These are phyloP conservation scores for Elaeis guineensis DNA, from an alignment of 176 grass and related monocot genomes.

Conservation along the genomic window DNA sequence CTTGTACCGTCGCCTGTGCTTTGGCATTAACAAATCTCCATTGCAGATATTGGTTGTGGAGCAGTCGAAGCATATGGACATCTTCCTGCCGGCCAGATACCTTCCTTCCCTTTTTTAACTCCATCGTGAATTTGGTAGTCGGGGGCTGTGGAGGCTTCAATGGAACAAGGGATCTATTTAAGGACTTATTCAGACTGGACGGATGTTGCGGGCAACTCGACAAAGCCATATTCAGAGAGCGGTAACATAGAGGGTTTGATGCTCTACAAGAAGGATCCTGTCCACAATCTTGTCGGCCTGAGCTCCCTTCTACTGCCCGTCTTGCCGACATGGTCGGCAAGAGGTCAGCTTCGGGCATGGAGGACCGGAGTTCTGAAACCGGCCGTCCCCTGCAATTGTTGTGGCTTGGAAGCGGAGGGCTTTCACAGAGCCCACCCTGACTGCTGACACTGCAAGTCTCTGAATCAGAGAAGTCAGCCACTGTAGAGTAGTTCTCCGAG, in stretches of 20 bases:
- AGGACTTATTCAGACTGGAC: constrained; percentile 8
- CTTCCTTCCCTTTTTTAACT: constrained; percentile 54
- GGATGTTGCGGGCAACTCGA: constrained; percentile 24
- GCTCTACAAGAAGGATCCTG: constrained; percentile 22
- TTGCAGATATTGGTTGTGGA: constrained; percentile 56
- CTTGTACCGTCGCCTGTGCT: constrained; percentile 22
- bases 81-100: constrained; percentile 45
- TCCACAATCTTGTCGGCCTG: neutral
- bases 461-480: constrained; percentile 41
- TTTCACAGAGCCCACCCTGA: constrained; percentile 38
- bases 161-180: constrained; percentile 12
- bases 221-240: constrained; percentile 62
- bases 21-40: constrained; percentile 61
- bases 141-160: constrained; percentile 63
- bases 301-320: neutral
- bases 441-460: constrained; percentile 39
- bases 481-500: constrained; percentile 33
- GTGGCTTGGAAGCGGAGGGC: constrained; percentile 49
- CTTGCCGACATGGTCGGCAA: constrained; percentile 6
- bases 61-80: constrained; percentile 55
- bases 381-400: constrained; percentile 35
- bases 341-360: constrained; percentile 45
- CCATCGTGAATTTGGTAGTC: constrained; percentile 22
- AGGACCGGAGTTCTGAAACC: constrained; percentile 54
- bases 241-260: constrained; percentile 56